phyloP scores from a whole-genome alignment of 345 rosid species.

The thale cress (Arabidopsis thaliana) region TAIR10.1 NC_003070.9:10505001-10505500 shows the following conservation, averaged over 20 bases:
- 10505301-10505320: background rate
- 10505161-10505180: conserved; percentile 35
- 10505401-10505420: conserved; percentile 11
- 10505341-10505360: too few relatives aligned
- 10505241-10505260: too few relatives aligned
- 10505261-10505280: background rate
- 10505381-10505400: conserved; percentile 41
- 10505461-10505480: background rate
- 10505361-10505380: conserved; percentile 26
- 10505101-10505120: conserved; percentile 18
- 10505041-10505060: conserved; percentile 27
- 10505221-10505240: background rate
- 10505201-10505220: too few relatives aligned
- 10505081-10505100: conserved; percentile 11
- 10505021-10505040: conserved; percentile 19
- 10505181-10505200: too few relatives aligned
- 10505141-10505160: conserved; percentile 1
- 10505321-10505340: background rate
- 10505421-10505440: conserved; percentile 23
- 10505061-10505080: conserved; percentile 39
- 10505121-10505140: conserved; percentile 34
- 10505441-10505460: background rate
- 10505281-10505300: too few relatives aligned
- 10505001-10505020: background rate
- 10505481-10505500: background rate